Conservation (phyloP, 2,329 filamentous ascomycete species). For the Geoglossum cookeanum region DNA sequence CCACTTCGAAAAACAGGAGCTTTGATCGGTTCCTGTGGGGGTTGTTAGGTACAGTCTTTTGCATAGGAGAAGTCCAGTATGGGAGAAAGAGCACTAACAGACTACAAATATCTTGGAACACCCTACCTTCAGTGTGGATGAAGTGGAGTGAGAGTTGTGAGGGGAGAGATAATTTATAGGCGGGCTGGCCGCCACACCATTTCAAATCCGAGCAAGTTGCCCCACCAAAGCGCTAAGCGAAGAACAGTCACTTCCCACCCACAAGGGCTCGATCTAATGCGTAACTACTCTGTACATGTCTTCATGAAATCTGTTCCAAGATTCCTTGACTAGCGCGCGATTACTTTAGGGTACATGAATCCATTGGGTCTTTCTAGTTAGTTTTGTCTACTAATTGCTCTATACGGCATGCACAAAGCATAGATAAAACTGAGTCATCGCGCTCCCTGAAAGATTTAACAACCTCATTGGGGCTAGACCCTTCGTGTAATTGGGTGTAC, state of each 20-base stretch:
- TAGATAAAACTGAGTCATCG: too few species aligned
- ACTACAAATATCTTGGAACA: background rate
- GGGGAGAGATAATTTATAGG: background rate
- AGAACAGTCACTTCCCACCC: background rate
- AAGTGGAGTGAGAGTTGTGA: background rate
- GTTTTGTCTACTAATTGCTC: too few species aligned
- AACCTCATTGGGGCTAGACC: too few species aligned
- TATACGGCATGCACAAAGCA: too few species aligned
- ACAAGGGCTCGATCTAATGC: too few species aligned
- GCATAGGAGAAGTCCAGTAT: background rate
- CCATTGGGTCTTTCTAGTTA: too few species aligned
- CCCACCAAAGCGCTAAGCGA: background rate
- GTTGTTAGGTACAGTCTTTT: background rate
- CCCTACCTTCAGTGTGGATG: background rate
- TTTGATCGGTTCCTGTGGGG: background rate
- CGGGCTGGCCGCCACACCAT: background rate
- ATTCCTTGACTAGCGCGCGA: too few species aligned
- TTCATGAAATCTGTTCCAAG: too few species aligned
- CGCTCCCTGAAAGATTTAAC: too few species aligned
- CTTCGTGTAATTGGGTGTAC: too few species aligned
- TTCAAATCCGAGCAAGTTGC: background rate
- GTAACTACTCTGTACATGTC: too few species aligned
- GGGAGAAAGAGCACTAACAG: background rate
- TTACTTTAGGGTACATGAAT: too few species aligned
- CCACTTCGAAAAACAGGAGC: constrained; percentile 2